Conservation (phyloP, 1,284 basidiomycete genomes). For the Trichosporon faecale region DNA sequence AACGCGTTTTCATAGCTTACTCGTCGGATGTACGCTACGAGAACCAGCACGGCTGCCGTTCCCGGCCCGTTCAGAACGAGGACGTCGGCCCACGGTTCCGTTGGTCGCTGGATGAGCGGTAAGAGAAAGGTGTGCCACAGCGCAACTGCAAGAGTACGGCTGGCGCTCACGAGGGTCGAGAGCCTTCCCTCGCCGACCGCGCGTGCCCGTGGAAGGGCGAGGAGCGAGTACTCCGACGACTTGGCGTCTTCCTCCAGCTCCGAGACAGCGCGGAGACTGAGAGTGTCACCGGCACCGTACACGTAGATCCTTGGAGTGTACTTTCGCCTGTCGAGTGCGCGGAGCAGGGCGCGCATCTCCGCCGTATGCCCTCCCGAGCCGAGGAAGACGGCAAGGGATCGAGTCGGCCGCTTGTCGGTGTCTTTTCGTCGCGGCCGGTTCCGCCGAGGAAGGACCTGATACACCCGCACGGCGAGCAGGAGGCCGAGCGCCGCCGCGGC, state of each 20-base stretch:
- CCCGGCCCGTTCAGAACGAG: constrained; percentile 93
- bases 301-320: constrained; percentile 80
- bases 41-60: constrained; percentile 79
- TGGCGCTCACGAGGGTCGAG: constrained; percentile 64
- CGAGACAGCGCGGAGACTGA: constrained; percentile 51
- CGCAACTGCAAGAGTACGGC: constrained; percentile 61
- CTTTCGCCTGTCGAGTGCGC: constrained; percentile 68
- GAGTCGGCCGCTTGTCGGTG: neutral
- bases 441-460: neutral
- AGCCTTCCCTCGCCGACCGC: constrained; percentile 72
- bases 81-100: constrained; percentile 64
- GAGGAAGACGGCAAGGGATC: constrained; percentile 58
- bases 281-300: constrained; percentile 72
- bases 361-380: constrained; percentile 88
- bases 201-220: constrained; percentile 78
- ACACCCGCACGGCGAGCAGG: neutral
- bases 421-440: neutral
- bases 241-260: constrained; percentile 60
- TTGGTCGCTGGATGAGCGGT: constrained; percentile 51
- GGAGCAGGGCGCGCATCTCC: constrained; percentile 77
- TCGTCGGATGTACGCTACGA: constrained; percentile 68
- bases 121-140: constrained; percentile 60
- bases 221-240: constrained; percentile 49
- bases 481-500: neutral
- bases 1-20: constrained; percentile 56